These are phyloP conservation scores for Aurifilum marmelostoma DNA, from an alignment of 2,329 filamentous ascomycete species.

Conservation along the genomic window DNA sequence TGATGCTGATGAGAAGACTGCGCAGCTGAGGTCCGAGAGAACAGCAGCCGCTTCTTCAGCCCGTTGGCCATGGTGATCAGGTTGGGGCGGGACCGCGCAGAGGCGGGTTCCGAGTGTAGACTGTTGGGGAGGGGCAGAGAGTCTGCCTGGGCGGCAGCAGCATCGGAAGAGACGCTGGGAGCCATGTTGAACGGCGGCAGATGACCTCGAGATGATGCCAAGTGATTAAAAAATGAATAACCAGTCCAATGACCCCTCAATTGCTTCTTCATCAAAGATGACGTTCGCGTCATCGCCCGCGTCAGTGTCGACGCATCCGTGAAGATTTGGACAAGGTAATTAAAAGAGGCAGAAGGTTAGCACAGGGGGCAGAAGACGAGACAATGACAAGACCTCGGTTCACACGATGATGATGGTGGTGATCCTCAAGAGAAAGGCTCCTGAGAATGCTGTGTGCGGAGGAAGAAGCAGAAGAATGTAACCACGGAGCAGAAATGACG, in stretches of 20 bases:
- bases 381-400: not conserved
- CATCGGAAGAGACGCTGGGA: not conserved
- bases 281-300: not conserved
- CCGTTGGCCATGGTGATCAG: conserved; percentile 32
- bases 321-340: not conserved
- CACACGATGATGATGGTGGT: not conserved
- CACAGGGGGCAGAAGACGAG: not conserved
- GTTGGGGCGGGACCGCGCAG: conserved; percentile 23
- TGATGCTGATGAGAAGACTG: conserved; percentile 8
- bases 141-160: conserved; percentile 33
- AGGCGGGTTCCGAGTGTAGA: conserved; percentile 22
- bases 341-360: not conserved
- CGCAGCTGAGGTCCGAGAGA: conserved; percentile 12
- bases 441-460: not conserved
- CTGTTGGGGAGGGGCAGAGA: conserved; percentile 20
- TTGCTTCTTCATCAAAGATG: not conserved
- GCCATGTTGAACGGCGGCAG: not conserved
- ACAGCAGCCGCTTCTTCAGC: conserved; percentile 20
- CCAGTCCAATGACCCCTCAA: not conserved
- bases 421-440: not conserved
- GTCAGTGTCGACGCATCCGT: not conserved
- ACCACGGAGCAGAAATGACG: not conserved
- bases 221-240: not conserved
- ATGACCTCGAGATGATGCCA: not conserved
- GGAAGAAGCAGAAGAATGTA: not conserved